phyloP scores from a whole-genome alignment of 1,284 basidiomycete genomes.

The Leccinum pachyderme region DNA sequence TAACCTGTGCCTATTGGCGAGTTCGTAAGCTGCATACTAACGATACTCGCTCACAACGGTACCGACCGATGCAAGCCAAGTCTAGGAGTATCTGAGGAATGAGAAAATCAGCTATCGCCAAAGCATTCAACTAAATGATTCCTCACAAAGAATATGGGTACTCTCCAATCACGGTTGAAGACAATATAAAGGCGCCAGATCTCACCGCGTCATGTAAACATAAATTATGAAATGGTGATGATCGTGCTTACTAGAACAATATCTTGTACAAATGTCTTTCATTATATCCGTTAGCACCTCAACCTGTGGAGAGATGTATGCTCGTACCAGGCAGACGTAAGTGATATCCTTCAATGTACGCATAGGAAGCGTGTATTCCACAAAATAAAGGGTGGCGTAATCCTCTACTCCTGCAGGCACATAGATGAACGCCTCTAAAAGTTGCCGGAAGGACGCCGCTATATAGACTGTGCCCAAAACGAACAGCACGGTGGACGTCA shows the following conservation, averaged over 20 bases:
- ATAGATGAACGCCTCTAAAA: constrained; percentile 18
- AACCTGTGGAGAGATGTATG: too few species aligned
- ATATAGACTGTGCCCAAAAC: constrained; percentile 8
- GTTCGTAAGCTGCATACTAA: neutral
- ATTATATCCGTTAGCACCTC: neutral
- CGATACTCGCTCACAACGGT: neutral
- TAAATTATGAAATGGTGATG: neutral
- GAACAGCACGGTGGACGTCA: constrained; percentile 19
- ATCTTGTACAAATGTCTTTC: constrained; percentile 15
- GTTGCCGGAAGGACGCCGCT: constrained; percentile 16
- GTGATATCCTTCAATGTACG: constrained; percentile 17
- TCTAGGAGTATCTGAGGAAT: constrained; percentile 15
- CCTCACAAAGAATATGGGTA: constrained; percentile 13
- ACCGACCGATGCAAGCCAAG: constrained; percentile 18
- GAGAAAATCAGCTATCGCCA: neutral
- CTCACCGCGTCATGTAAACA: constrained; percentile 3
- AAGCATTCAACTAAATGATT: neutral
- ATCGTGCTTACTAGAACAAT: constrained; percentile 14
- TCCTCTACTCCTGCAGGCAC: constrained; percentile 4
- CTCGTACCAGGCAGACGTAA: constrained; percentile 15
- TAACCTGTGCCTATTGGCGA: constrained; percentile 9
- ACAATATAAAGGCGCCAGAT: constrained; percentile 20
- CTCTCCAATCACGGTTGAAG: constrained; percentile 16
- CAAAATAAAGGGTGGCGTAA: constrained; percentile 14
- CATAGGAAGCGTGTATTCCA: constrained; percentile 11